Percentiles rank a stretch among this genome's conserved stretches.
These are phyloP conservation scores for Colletotrichum tabaci DNA, from an alignment of 2,329 filamentous ascomycete genomes.

Conservation along the genomic window DNA sequence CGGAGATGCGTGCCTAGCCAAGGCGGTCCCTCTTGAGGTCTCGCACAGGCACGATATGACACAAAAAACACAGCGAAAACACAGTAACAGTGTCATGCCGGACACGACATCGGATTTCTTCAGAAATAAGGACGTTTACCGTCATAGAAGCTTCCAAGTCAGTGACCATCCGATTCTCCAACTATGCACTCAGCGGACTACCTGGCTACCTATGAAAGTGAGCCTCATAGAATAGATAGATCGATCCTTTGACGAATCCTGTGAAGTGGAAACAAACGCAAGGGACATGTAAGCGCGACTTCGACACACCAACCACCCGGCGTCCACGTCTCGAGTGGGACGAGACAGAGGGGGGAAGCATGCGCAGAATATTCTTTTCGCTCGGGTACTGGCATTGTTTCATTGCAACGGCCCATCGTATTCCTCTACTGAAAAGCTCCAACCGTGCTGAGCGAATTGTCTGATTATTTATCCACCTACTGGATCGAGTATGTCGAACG, in stretches of 20 bases:
- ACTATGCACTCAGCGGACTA: no score
- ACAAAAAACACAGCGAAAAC: no score
- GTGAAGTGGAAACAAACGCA: conserved; percentile 13
- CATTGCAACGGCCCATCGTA: neutral
- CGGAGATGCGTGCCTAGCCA: no score
- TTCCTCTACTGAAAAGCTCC: neutral
- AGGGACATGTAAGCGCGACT: conserved; percentile 22
- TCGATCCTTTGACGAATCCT: neutral
- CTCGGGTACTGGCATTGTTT: neutral
- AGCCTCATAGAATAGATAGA: no score
- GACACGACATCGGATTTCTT: no score
- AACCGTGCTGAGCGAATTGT: neutral
- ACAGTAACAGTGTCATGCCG: no score
- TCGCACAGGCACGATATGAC: no score
- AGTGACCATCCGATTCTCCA: no score
- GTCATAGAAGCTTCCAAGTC: no score
- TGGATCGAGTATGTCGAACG: conserved; percentile 9
- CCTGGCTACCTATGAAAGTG: no score
- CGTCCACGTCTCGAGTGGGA: conserved; percentile 15
- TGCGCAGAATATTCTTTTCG: neutral
- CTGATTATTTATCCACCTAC: conserved; percentile 8
- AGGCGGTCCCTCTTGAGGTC: no score
- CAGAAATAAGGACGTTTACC: no score
- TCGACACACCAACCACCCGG: conserved; percentile 13
- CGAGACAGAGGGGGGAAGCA: neutral